phyloP scores from a whole-genome alignment of 139 green algal genomes.

The Asterochloris erici region DNA sequence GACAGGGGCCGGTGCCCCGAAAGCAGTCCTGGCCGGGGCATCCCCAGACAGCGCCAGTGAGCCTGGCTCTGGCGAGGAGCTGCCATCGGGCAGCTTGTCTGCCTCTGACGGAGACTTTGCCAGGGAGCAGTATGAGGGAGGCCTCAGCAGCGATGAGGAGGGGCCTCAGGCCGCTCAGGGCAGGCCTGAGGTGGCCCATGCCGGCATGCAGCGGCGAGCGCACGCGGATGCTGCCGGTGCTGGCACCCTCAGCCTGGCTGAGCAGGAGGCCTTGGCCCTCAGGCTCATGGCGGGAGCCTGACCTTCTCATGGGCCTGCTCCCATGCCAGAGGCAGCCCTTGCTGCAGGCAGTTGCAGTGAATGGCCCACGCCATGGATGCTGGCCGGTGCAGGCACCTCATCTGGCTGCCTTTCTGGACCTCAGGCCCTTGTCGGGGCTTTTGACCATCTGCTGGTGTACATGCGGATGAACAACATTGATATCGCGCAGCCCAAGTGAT shows the following conservation, averaged over 20 bases:
- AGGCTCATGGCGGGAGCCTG: slow-evolving; percentile 34
- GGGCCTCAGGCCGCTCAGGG: background rate
- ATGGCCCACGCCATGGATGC: too few species aligned
- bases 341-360: too few species aligned
- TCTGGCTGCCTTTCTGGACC: too few species aligned
- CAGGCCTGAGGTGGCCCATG: background rate
- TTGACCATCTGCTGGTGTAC: too few species aligned
- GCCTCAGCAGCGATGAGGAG: slow-evolving; percentile 8
- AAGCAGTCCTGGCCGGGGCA: background rate
- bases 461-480: too few species aligned
- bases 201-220: background rate
- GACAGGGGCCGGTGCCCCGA: background rate
- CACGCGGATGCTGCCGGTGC: slow-evolving; percentile 28
- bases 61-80: slow-evolving; percentile 1
- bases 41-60: background rate
- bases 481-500: too few species aligned
- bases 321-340: too few species aligned
- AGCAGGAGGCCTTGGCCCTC: slow-evolving; percentile 65
- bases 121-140: slow-evolving; percentile 5
- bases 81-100: background rate
- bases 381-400: too few species aligned
- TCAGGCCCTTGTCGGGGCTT: too few species aligned
- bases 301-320: too few species aligned
- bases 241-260: slow-evolving; percentile 47
- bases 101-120: slow-evolving; percentile 4